phyloP scores from a whole-genome alignment of 1,284 basidiomycete species.

The Sutorius eximius region DNA sequence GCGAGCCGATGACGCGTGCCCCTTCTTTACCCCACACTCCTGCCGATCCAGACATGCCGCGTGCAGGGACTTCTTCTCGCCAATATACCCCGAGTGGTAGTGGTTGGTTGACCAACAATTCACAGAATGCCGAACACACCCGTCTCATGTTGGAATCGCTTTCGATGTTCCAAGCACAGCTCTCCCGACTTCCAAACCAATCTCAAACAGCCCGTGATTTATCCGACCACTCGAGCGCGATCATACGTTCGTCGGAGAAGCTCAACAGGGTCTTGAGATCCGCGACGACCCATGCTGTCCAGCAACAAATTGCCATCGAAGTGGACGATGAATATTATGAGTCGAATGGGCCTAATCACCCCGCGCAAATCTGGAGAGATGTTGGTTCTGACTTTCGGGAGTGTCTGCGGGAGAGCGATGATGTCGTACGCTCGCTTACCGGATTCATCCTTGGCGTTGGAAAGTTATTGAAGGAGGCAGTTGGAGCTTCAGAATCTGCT shows the following conservation, averaged over 20 bases:
- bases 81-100: constrained; percentile 22
- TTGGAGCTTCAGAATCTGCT: constrained; percentile 34
- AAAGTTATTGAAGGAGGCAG: constrained; percentile 60
- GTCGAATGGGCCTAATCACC: constrained; percentile 33
- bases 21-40: constrained; percentile 20
- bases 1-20: constrained; percentile 19
- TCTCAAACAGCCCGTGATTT: constrained; percentile 51
- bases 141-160: constrained; percentile 67
- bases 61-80: constrained; percentile 11
- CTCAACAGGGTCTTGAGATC: constrained; percentile 60
- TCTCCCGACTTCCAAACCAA: constrained; percentile 50
- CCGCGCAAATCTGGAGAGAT: constrained; percentile 61
- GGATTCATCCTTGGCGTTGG: constrained; percentile 72
- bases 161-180: constrained; percentile 64
- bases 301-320: constrained; percentile 72
- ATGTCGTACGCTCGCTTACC: constrained; percentile 71
- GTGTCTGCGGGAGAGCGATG: constrained; percentile 67
- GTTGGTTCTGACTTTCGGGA: constrained; percentile 73
- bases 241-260: constrained; percentile 62
- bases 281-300: constrained; percentile 57
- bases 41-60: constrained; percentile 18
- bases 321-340: constrained; percentile 48
- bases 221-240: constrained; percentile 56
- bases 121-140: constrained; percentile 55
- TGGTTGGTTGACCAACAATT: constrained; percentile 18